phyloP scores from a whole-genome alignment of 2,329 filamentous ascomycete species.

The Pyricularia sp. region DNA sequence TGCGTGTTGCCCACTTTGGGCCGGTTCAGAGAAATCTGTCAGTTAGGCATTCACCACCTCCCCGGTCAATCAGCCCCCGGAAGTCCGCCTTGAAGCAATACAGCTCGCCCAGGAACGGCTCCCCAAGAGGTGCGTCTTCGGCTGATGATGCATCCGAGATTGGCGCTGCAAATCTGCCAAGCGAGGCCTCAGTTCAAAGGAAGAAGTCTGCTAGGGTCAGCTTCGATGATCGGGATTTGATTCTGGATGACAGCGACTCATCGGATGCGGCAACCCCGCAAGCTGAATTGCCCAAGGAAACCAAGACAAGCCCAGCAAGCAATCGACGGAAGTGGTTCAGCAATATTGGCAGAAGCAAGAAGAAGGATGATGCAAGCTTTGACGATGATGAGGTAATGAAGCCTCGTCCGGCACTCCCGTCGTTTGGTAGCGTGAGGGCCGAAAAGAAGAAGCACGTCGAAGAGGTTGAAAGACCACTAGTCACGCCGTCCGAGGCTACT shows the following conservation, averaged over 20 bases:
- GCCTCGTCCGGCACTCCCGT: slow-evolving; percentile 64
- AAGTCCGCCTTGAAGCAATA: slow-evolving; percentile 68
- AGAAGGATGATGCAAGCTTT: slow-evolving; percentile 55
- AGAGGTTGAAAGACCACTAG: slow-evolving; percentile 46
- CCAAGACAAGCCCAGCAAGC: slow-evolving; percentile 24
- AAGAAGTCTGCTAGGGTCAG: slow-evolving; percentile 68
- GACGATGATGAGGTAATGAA: slow-evolving; percentile 62
- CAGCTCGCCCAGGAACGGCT: slow-evolving; percentile 43
- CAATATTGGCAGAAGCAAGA: slow-evolving; percentile 36
- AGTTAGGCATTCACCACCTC: slow-evolving; percentile 58
- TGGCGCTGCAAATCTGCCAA: slow-evolving; percentile 17
- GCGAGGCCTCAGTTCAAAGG: slow-evolving; percentile 29
- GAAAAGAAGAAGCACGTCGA: slow-evolving; percentile 47
- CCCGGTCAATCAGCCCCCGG: slow-evolving; percentile 62
- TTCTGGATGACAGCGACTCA: slow-evolving; percentile 37
- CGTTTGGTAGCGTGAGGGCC: slow-evolving; percentile 64
- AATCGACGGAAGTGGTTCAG: slow-evolving; percentile 42
- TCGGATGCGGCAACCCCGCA: slow-evolving; percentile 24
- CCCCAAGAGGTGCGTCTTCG: slow-evolving; percentile 42
- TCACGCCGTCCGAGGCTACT: slow-evolving; percentile 38
- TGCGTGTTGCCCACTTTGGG: slow-evolving; percentile 59
- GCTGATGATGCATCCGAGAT: slow-evolving; percentile 37
- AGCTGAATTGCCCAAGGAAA: slow-evolving; percentile 25
- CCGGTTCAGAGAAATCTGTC: slow-evolving; percentile 42
- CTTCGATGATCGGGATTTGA: slow-evolving; percentile 60